Evolutionary conservation across 139 green algal species (phyloP), one percentile per base, ranked within the genome.

Genomic region (Chlorella ohadii): DNA sequence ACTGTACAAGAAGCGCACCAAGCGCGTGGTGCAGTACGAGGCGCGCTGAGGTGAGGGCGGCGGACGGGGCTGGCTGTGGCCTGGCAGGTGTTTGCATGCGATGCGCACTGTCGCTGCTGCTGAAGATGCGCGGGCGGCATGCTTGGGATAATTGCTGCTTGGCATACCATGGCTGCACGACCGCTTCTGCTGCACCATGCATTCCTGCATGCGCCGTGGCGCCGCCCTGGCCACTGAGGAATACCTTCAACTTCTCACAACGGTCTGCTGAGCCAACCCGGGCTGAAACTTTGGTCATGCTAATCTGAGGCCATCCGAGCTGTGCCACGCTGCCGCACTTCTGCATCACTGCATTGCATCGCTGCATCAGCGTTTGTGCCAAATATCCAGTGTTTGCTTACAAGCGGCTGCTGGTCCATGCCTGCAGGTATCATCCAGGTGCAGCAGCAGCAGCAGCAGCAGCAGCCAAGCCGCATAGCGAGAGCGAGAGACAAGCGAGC

Each of bases 1-100:
- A 59, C 88, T 99, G 16, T 99, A 99, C 90, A 99, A 99, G 90
- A 99, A 99, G 91, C 87, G 97, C n/a, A 99, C 97, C 0, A 97
- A 94, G 88, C 91, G 94, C 44, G 91, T 98, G 1, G 95, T 98
- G 57, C 95, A 98, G 81, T 98, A 96, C 86, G 95, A 98, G 88
- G 95, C 95, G 9, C 72, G 95, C 80, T 97, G 86, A 93, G 76
- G 28, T 27, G 16, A 28, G 65, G 65, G 15, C 7, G 17, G 51
- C 19, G 51, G 12, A 59, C 11, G 51, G 51, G 51, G 15, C 51
- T 4, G 51, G 51, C 51, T 59, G 51, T 59, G 51, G n/a, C 51
- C 51, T 59, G 11, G 9, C 51, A 3, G 51, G 11, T 59, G 51
- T 22, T 20, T 9, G 12, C 38, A 27, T 73, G 33, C 67, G n/a